Percentiles rank a stretch among this genome's conserved stretches.
Conservation (phyloP, 148 eudicot species). For the Vaccinium darrowii region DNA sequence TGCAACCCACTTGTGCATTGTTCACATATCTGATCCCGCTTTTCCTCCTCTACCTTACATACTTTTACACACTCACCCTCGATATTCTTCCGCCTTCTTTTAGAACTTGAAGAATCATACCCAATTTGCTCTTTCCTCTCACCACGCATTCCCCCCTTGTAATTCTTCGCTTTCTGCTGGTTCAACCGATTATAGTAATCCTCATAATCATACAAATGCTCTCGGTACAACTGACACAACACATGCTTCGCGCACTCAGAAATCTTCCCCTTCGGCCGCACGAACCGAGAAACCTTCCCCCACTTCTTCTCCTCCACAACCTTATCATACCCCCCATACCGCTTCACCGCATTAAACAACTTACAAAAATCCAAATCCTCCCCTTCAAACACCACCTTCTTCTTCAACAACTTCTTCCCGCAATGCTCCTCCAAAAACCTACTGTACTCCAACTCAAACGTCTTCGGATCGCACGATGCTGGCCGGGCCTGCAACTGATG, state of each 20-base stretch:
- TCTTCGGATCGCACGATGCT: constrained; percentile 84
- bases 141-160: constrained; percentile 35
- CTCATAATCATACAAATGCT: constrained; percentile 90
- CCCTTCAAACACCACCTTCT: constrained; percentile 87
- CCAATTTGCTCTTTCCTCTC: constrained; percentile 43
- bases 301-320: constrained; percentile 85
- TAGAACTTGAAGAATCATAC: constrained; percentile 40
- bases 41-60: constrained; percentile 44
- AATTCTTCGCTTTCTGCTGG: constrained; percentile 42
- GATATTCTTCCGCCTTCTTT: constrained; percentile 62
- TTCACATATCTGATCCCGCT: constrained; percentile 83
- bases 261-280: constrained; percentile 58
- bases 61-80: constrained; percentile 54
- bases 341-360: constrained; percentile 84
- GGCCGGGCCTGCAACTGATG: constrained; percentile 87
- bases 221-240: constrained; percentile 68
- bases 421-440: constrained; percentile 77
- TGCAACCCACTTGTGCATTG: constrained; percentile 96
- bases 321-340: constrained; percentile 90
- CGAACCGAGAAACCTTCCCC: constrained; percentile 86
- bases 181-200: constrained; percentile 60
- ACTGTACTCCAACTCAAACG: constrained; percentile 83
- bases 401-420: constrained; percentile 61
- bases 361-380: constrained; percentile 91
- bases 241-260: constrained; percentile 91